Evolutionary conservation across 2,329 filamentous ascomycete species (phyloP), one percentile per base, ranked within the genome.

Genomic region (Aspergillus ruber): DNA sequence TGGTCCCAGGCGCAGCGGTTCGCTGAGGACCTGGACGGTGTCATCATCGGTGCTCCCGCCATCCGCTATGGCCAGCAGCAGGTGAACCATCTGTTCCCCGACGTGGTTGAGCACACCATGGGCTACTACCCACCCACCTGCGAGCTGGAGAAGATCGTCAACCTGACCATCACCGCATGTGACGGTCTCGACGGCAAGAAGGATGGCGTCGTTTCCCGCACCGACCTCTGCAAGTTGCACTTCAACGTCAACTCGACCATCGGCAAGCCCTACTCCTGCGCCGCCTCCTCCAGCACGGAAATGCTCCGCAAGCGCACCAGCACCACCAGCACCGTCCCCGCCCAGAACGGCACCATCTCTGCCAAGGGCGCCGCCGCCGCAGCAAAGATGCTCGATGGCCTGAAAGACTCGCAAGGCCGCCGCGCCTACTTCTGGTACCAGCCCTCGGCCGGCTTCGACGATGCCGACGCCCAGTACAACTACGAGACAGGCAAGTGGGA

Each of bases 121-220:
- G 63, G 57, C 38, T 73, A 74, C 48, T 69, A 63, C 46, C 68
- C 72, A 0, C 63, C 70, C 1, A 58, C 29, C 58, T 74, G 51
- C 38, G 38, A 40, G 20, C 20, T 40, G 38, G 17, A 40, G 38
- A 40, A 40, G 38, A 40, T 40, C 41, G 69, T 76, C 17, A 81
- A 80, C 55, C 65, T 69, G 35, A 81, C 78, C 4, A 79, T 82
- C 42, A 64, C 66, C 1, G 72, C 72, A 32, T 83, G 79, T 44
- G 79, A 82, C 51, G 64, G 71, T 6, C 65, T 82, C 5, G 79
- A 82, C 47, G 79, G 80, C 5, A 68, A 69, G 40, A 70, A 67
- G 0, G 79, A 82, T 47, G 77, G 78, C 10, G 75, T 82, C 4
- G 68, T 82, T 39, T 65, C 72, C 6, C 68, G 75, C 4, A 71